phyloP scores from a whole-genome alignment of 257 asterid genomes.

The Solanum acaule region DNA sequence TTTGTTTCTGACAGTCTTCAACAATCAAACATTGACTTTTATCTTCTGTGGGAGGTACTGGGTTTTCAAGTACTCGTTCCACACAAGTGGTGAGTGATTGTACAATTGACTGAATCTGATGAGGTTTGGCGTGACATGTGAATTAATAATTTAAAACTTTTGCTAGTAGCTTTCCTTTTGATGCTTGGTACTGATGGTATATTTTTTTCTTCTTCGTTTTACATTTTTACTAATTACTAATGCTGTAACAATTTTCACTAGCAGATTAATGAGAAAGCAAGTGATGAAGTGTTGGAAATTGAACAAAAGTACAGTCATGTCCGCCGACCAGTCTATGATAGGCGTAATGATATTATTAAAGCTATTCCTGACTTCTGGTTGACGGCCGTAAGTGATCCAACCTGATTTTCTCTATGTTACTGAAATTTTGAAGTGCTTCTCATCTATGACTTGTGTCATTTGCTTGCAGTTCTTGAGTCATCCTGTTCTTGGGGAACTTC shows the following conservation, averaged over 20 bases:
- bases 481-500: slow-evolving; percentile 81
- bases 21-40: not conserved
- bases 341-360: slow-evolving; percentile 60
- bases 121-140: not conserved
- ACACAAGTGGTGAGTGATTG: not conserved
- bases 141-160: not conserved
- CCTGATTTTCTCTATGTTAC: not conserved
- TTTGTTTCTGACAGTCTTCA: not conserved
- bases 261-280: slow-evolving; percentile 94
- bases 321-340: slow-evolving; percentile 83
- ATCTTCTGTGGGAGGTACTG: not conserved
- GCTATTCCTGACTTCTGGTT: slow-evolving; percentile 92
- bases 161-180: not conserved
- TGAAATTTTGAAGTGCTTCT: not conserved
- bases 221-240: not conserved
- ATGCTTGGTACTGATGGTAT: not conserved
- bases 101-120: not conserved
- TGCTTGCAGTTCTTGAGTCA: slow-evolving; percentile 77
- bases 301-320: slow-evolving; percentile 81
- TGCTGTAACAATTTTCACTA: not conserved
- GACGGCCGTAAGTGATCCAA: slow-evolving; percentile 65
- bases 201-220: not conserved
- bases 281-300: slow-evolving; percentile 84
- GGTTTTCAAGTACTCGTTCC: not conserved
- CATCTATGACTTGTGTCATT: not conserved